Base-by-base conservation (phyloP, 192 early-diverging fungal species). In the Entomortierella chlamydospora region DNA sequence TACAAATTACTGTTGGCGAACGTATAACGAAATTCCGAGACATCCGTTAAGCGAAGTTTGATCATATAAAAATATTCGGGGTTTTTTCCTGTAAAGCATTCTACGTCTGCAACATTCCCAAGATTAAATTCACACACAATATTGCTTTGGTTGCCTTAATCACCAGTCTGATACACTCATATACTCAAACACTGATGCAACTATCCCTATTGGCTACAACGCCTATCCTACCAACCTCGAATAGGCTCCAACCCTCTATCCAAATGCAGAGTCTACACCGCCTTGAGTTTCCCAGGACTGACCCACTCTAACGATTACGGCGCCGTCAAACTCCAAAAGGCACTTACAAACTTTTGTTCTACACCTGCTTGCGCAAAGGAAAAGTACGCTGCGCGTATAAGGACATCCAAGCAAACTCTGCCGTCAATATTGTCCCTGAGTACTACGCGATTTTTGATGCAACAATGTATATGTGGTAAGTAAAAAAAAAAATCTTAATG, bases 391-490 rank as follows among this genome's bases (percentile, higher is more conserved):
- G 71, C 25, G 71, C 64, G 28, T 64, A 47, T 31, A 73, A 73
- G 55, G 71, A 73, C 41, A 41, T 73, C 23, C 54, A 73, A 18
- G 20, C 71, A 28, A 64, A 73, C 61, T 73, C 61, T 41, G 62
- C 43, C 15, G 53, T 33, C 15, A 61, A 73, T 57, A 73, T 73
- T 61, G 37, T 64, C 22, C 9, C 62, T 29, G 61, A 39, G 10
- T 64, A 73, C 56, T 45, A 73, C 26, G 47, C n/a, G 1, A 58
- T 42, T 42, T 53, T 73, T 26, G 62, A 61, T 18, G 56, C 62
- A 20, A 59, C 55, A 28, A 30, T 72, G n/a, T 64, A 64, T 53
- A 72, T 72, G 70, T 72, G 70, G 70, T 72, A 72, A 50, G 70
- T 58, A 22, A 9, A 41, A 41, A 41, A 41, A 9, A 9, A 41